These are phyloP conservation scores for Schwanniomyces etchellsii DNA, from an alignment of 1,139 yeast genomes.

Conservation along the genomic window DNA sequence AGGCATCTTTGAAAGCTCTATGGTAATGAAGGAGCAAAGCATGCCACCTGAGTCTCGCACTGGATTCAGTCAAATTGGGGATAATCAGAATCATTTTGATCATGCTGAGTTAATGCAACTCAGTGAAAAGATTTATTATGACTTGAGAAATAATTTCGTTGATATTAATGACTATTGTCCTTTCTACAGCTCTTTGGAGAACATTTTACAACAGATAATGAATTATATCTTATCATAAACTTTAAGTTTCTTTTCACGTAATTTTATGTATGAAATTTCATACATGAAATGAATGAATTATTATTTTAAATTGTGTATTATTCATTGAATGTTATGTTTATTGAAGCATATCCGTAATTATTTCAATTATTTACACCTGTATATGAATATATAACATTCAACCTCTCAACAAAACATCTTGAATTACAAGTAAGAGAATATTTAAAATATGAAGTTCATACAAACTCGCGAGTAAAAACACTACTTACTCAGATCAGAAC, in stretches of 20 bases:
- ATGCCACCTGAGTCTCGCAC: not conserved
- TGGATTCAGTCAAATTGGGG: not conserved
- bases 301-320: too few species aligned
- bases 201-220: constrained; percentile 35
- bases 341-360: too few species aligned
- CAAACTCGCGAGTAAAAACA: not conserved
- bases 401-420: too few species aligned
- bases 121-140: constrained; percentile 36
- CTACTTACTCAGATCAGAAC: too few species aligned
- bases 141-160: constrained; percentile 39
- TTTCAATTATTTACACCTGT: too few species aligned
- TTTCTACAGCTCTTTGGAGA: constrained; percentile 38
- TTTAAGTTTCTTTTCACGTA: not conserved
- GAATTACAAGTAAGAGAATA: not conserved
- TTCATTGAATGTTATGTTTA: too few species aligned
- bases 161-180: constrained; percentile 44
- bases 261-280: too few species aligned
- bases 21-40: constrained; percentile 3
- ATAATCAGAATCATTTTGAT: constrained; percentile 1
- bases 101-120: constrained; percentile 24
- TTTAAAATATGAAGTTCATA: not conserved
- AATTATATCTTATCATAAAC: constrained; percentile 19
- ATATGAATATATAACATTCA: too few species aligned
- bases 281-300: too few species aligned
- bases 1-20: constrained; percentile 1